Evolutionary conservation across 2,329 filamentous ascomycete genomes (phyloP).

Genomic region (Claviceps cyperi): DNA sequence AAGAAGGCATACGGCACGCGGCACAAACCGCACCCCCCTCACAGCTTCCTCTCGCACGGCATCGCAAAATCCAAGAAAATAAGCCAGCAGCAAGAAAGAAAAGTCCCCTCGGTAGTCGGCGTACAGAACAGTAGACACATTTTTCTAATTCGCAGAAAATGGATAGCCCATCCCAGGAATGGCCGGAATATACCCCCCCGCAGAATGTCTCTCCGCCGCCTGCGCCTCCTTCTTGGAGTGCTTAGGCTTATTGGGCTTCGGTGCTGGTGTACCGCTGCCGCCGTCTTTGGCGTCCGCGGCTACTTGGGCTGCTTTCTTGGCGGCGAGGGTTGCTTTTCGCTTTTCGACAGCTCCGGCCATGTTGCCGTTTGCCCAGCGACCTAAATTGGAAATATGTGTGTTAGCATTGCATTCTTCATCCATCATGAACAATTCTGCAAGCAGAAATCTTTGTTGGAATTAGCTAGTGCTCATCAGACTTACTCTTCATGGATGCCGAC

Average conservation of each 20-base stretch:
- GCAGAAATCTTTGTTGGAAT: neutral
- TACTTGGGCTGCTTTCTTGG: constrained; percentile 39
- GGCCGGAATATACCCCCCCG: constrained; percentile 7
- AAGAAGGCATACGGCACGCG: no score
- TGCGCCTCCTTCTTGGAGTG: constrained; percentile 18
- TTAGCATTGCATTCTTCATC: constrained; percentile 11
- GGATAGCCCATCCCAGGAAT: constrained; percentile 17
- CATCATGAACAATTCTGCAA: neutral
- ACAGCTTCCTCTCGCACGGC: no score
- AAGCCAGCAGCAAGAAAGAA: no score
- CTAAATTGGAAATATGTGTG: constrained; percentile 15
- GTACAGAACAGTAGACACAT: neutral
- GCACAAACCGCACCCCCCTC: no score
- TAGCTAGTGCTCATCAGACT: constrained; percentile 11
- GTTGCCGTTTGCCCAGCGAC: constrained; percentile 45
- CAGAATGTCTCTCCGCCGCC: constrained; percentile 3
- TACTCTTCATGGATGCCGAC: constrained; percentile 51
- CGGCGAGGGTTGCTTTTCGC: constrained; percentile 43
- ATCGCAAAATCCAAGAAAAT: no score
- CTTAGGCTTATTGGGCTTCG: constrained; percentile 23
- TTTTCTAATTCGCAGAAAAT: constrained; percentile 9
- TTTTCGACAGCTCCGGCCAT: constrained; percentile 48
- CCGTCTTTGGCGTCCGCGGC: constrained; percentile 24
- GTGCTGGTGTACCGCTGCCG: constrained; percentile 11
- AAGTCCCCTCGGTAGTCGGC: no score